These are phyloP conservation scores for Dinochytrium kinnereticum DNA, from an alignment of 371 early-diverging fungal genomes.

Conservation along the genomic window DNA sequence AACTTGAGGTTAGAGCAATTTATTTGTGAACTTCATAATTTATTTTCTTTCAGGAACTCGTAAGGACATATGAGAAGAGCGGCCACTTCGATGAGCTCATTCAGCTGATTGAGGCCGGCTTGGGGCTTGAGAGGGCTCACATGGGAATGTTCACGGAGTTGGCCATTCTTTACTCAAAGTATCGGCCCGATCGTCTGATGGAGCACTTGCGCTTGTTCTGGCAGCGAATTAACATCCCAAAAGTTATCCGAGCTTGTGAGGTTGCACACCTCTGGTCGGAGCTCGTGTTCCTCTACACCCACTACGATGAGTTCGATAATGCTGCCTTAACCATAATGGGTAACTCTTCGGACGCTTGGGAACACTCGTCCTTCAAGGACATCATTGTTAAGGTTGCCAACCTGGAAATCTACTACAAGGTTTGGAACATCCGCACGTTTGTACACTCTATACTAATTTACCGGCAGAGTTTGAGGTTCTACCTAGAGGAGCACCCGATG, in stretches of 20 bases:
- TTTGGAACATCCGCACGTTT: conserved; percentile 5
- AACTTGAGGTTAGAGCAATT: conserved; percentile 66
- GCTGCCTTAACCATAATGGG: conserved; percentile 93
- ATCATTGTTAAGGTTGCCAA: conserved; percentile 94
- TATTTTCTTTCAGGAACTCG: conserved; percentile 57
- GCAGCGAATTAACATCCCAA: conserved; percentile 96
- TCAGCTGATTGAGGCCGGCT: conserved; percentile 85
- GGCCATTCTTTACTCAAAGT: conserved; percentile 93
- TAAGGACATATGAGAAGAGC: conserved; percentile 82
- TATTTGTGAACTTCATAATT: neutral
- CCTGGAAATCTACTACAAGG: conserved; percentile 94
- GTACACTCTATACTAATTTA: neutral
- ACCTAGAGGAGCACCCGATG: conserved; percentile 93
- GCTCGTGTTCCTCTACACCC: conserved; percentile 94
- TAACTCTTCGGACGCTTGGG: conserved; percentile 92
- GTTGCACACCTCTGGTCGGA: conserved; percentile 94
- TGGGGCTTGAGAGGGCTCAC: conserved; percentile 95
- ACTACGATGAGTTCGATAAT: conserved; percentile 98
- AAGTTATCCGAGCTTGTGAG: conserved; percentile 94
- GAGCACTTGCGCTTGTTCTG: conserved; percentile 95
- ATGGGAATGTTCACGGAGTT: conserved; percentile 99
- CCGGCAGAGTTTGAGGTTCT: conserved; percentile 85
- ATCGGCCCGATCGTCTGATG: conserved; percentile 91
- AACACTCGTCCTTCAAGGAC: conserved; percentile 95
- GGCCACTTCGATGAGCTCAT: conserved; percentile 93